Evolutionary conservation across 2,329 filamentous ascomycete genomes (phyloP).

Genomic region (Colletotrichum abscissum): DNA sequence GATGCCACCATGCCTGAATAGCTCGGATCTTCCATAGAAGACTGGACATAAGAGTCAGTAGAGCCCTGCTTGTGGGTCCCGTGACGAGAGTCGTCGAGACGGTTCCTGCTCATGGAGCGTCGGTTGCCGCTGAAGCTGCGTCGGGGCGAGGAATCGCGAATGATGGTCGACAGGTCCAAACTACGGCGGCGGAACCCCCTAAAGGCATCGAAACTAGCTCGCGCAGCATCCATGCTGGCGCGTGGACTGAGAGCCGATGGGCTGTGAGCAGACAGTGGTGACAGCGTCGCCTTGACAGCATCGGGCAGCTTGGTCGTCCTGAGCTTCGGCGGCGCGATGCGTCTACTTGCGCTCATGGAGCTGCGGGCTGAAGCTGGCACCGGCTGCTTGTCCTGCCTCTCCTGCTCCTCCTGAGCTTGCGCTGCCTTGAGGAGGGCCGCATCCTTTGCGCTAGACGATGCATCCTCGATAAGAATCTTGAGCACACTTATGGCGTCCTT

Average conservation of each 20-base stretch:
- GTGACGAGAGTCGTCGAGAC: constrained; percentile 55
- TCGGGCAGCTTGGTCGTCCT: constrained; percentile 61
- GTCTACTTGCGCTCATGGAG: constrained; percentile 33
- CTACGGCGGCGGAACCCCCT: constrained; percentile 61
- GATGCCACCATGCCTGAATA: constrained; percentile 77
- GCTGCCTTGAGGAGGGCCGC: constrained; percentile 12
- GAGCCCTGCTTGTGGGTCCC: constrained; percentile 69
- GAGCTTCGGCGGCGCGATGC: constrained; percentile 42
- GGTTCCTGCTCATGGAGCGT: constrained; percentile 62
- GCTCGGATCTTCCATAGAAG: constrained; percentile 77
- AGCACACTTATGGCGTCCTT: constrained; percentile 86
- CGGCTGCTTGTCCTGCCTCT: neutral
- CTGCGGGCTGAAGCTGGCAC: constrained; percentile 34
- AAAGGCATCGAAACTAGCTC: constrained; percentile 66
- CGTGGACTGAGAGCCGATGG: constrained; percentile 63
- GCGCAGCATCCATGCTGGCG: constrained; percentile 62
- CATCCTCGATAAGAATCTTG: constrained; percentile 76
- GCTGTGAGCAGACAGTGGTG: constrained; percentile 58
- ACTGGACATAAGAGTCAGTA: constrained; percentile 81
- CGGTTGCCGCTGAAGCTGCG: constrained; percentile 74
- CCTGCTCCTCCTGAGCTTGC: constrained; percentile 18
- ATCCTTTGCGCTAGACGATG: constrained; percentile 51
- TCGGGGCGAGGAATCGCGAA: constrained; percentile 55
- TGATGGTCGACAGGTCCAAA: constrained; percentile 59
- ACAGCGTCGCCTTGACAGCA: constrained; percentile 70